Base-by-base conservation (phyloP, 2,329 filamentous ascomycete species). In the Aspergillus fischeri region DNA sequence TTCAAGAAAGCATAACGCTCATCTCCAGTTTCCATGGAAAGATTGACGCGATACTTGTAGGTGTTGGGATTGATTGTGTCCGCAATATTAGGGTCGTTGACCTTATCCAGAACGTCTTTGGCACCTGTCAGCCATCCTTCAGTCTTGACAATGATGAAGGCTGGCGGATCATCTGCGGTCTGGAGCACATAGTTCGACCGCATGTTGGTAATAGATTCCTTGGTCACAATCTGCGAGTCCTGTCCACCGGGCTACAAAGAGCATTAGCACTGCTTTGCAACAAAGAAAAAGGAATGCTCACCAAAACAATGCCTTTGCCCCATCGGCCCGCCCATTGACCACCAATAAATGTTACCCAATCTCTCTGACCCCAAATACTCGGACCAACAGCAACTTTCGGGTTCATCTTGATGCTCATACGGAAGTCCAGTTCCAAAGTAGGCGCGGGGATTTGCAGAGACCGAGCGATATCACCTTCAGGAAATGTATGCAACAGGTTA, bases 311-410 rank as follows among this genome's bases (percentile, higher is more conserved):
- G 27, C 80, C 80, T 63, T 80, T 80, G 11, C 78, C 79, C 78
- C 78, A 82, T 68, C 77, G 69, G 51, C 79, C 80, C 49, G 78
- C 78, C 80, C 80, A 82, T 61, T 80, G 76, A 11, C 80, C 80
- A 54, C 78, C 78, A 38, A 80, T 69, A 60, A 80, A 80, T 38
- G 76, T 78, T 48, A 81, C 74, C 80, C 80, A 81, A 59, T 81
- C 78, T 44, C 79, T 69, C 54, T 79, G 73, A n/a, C 80, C 80
- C 73, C 77, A 80, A 35, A 80, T 70, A 38, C 74, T 74, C 21
- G 69, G 68, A 3, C 80, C 80, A 17, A 81, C 73, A 2, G 72
- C 67, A 20, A 82, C 77, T 57, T 77, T 77, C 2, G 80, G 80
- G 60, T 82, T 81, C 64, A 81, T 68, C 62, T 80, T 80, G 54